A percentile compares a stretch with the other conserved stretches of the same genome.
phyloP scores from a whole-genome alignment of 345 rosid species.

The Eucalyptus sp. region DNA sequence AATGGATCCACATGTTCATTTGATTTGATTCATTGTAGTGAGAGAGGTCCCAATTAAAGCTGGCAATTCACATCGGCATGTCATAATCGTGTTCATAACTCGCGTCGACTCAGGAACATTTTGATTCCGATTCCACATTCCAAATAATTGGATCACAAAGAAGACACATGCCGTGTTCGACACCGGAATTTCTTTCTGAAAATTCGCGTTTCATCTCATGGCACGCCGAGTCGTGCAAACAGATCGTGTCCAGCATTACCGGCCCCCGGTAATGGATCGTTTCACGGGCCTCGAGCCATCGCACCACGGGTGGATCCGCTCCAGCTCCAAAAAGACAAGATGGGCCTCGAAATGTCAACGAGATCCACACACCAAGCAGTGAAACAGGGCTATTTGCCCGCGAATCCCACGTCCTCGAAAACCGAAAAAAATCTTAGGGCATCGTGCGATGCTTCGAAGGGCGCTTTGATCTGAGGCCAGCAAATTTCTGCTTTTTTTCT shows the following conservation, averaged over 20 bases:
- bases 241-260: not conserved
- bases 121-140: not conserved
- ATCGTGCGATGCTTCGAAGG: not conserved
- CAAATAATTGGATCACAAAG: not conserved
- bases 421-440: not conserved
- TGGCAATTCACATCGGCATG: not conserved
- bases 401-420: not conserved
- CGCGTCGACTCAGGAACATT: not conserved
- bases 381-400: no score
- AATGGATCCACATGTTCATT: not conserved
- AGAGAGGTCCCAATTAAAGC: not conserved
- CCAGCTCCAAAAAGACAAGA: not conserved
- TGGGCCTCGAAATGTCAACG: not conserved
- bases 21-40: rapidly evolving
- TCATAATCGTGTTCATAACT: not conserved
- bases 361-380: not conserved
- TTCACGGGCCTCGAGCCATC: not conserved
- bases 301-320: not conserved
- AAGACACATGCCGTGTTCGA: not conserved
- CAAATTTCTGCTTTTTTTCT: not conserved
- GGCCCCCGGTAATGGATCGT: not conserved
- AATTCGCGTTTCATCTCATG: not conserved
- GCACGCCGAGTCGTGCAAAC: not conserved
- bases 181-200: not conserved
- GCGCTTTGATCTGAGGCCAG: not conserved